Evolutionary conservation across 257 asterid genomes (phyloP), one percentile per base, ranked within the genome.

Genomic region (Solanum medicagineum): DNA sequence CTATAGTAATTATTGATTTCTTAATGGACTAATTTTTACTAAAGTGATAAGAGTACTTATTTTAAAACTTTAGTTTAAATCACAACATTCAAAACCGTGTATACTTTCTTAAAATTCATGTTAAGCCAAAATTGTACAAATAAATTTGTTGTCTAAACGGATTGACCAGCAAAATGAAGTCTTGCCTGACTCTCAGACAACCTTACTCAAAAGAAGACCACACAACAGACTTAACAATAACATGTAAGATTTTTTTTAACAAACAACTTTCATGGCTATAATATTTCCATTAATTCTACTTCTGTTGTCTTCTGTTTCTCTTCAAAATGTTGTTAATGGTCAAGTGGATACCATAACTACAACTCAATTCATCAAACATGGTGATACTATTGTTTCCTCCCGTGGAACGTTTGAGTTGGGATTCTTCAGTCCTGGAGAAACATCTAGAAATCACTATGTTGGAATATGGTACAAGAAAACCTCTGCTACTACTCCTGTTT

Each of bases 391-490:
- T 71, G 86, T 89, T 65, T 92, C 93, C 6, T 80, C 90, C 16
- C 85, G n/a, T 20, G 92, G 90, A 45, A 84, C 20, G 20, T 92
- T 91, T 51, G 92, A 88, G 14, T 68, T 90, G 53, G 94, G 91
- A 74, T 90, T 90, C 68, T 92, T 90, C 82, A 92, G 87, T 79
- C 91, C 91, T 0, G 88, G 85, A 19, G 74, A 79, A 4, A 86
- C 92, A 16, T 51, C 82, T 13, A 49, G 24, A 14, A 85, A 85
- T 65, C 84, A 89, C 1, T 92, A 88, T 4, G 85, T 92, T 6
- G 93, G 93, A 2, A 84, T 91, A 55, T 88, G 94, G 94, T 88
- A 89, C 90, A 88, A 86, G 83, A 84, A 86, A 42, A 75, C 89
- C 2, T 24, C 88, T 55, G 51, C 8, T 44, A 56, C 40, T 24